Evolutionary conservation across 2,329 filamentous ascomycete genomes (phyloP), one percentile per base, ranked within the genome.

Genomic region (Aureobasidium melanogenum): DNA sequence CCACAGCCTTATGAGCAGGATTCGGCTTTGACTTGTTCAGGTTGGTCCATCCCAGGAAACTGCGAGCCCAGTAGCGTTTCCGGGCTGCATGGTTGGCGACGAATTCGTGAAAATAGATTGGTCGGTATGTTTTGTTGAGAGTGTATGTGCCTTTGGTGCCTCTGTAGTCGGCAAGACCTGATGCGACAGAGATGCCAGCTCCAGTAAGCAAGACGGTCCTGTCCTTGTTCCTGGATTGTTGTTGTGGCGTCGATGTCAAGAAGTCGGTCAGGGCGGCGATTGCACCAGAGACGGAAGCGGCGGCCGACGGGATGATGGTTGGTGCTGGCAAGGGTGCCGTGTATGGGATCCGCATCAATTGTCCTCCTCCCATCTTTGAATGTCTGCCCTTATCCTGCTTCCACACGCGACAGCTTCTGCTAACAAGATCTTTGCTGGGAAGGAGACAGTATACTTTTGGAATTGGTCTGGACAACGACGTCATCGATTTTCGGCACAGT

Each of bases 61-160:
- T 96, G 52, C 94, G 80, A 0, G 94, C 93, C 94, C 94, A 99
- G 73, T 99, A 99, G 64, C 94, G 80, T 74, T 97, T 94, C 66
- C 94, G 81, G 14, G 89, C 86, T 72, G 92, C 89, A 74, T 97
- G 93, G 65, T 79, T 88, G 50, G 81, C 77, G 46, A 91, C 75
- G 70, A 97, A 99, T 72, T 99, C 94, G 73, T 91, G 86, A 73
- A 89, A 92, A 77, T 96, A 99, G 66, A 96, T 95, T 34, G 93
- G 94, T 2, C 89, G 85, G 71, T 96, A 97, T 15, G 84, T 85
- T 76, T 89, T 91, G 77, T 97, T 97, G 69, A 94, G 82, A 46
- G 91, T 87, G 72, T 99, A 99, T 9, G 93, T 97, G 64, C 94
- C 94, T 66, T 92, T 89, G 55, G 84, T 81, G 22, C 94, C 94